Conservation (phyloP, 345 rosid genomes). For the Carallia brachiata region DNA sequence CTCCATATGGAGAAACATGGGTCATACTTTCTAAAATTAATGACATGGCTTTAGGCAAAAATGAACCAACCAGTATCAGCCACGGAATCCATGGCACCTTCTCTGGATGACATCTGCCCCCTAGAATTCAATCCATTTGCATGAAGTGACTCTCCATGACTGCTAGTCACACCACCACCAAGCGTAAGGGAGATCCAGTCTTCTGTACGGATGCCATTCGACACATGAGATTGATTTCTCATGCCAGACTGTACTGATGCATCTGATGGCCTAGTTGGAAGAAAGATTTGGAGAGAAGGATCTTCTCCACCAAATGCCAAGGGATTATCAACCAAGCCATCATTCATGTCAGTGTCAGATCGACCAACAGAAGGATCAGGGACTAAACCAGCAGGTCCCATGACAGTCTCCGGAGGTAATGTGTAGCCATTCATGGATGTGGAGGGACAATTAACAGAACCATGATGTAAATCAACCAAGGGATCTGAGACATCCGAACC, state of each 20-base stretch:
- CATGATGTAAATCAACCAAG: constrained; percentile 21
- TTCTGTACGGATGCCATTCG: constrained; percentile 14
- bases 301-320: constrained; percentile 26
- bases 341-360: constrained; percentile 9
- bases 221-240: constrained; percentile 11
- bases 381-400: constrained; percentile 7
- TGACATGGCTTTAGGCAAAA: constrained; percentile 2
- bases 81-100: constrained; percentile 47
- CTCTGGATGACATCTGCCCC: constrained; percentile 39
- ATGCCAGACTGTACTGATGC: constrained; percentile 6
- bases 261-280: constrained; percentile 24
- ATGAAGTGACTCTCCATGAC: constrained; percentile 1
- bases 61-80: constrained; percentile 80
- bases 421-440: constrained; percentile 21
- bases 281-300: constrained; percentile 27
- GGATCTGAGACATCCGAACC: constrained; percentile 31
- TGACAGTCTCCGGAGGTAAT: constrained; percentile 8
- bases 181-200: constrained; percentile 40
- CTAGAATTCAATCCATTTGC: constrained; percentile 15
- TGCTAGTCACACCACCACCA: constrained; percentile 6
- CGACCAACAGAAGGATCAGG: constrained; percentile 23
- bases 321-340: constrained; percentile 31
- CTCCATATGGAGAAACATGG: too few relatives aligned
- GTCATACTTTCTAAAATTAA: too few relatives aligned
- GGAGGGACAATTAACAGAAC: constrained; percentile 9